Evolutionary conservation across 1,284 basidiomycete genomes (phyloP).

Genomic region (Trichosporon sp.): DNA sequence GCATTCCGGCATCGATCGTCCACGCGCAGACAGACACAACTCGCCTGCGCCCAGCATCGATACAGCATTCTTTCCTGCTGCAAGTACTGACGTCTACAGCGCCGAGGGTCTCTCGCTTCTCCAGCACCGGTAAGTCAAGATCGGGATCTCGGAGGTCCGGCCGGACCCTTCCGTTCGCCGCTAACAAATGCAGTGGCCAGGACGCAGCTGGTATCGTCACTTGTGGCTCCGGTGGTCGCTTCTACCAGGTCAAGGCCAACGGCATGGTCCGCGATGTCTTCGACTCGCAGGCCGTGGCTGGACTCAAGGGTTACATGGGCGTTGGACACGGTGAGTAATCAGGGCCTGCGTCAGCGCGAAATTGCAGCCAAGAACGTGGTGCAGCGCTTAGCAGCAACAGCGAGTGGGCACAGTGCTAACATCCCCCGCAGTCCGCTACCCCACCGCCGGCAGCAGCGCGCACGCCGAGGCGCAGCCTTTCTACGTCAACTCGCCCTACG

Average conservation of each 20-base stretch:
- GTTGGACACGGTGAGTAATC: constrained; percentile 79
- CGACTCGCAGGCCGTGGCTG: constrained; percentile 69
- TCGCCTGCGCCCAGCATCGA: not conserved
- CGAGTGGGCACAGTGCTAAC: not conserved
- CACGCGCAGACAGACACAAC: not conserved
- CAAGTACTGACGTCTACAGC: constrained; percentile 22
- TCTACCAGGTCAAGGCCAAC: constrained; percentile 99
- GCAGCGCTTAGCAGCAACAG: not conserved
- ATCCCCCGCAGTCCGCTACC: constrained; percentile 77
- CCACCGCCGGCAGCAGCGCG: constrained; percentile 93
- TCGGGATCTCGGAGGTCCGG: not conserved
- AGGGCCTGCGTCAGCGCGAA: not conserved
- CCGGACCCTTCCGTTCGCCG: not conserved
- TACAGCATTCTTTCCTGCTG: not conserved
- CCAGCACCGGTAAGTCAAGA: constrained; percentile 62
- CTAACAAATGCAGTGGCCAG: constrained; percentile 58
- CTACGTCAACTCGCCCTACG: constrained; percentile 94
- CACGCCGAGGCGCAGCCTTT: constrained; percentile 99
- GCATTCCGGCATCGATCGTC: not conserved
- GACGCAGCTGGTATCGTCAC: constrained; percentile 98
- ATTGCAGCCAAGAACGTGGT: not conserved
- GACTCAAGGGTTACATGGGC: constrained; percentile 89
- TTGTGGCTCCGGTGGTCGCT: constrained; percentile 87
- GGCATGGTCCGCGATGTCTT: constrained; percentile 99
- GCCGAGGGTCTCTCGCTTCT: constrained; percentile 81